These are phyloP conservation scores for Fusarium graminum DNA, from an alignment of 2,329 filamentous ascomycete species.

Conservation along the genomic window DNA sequence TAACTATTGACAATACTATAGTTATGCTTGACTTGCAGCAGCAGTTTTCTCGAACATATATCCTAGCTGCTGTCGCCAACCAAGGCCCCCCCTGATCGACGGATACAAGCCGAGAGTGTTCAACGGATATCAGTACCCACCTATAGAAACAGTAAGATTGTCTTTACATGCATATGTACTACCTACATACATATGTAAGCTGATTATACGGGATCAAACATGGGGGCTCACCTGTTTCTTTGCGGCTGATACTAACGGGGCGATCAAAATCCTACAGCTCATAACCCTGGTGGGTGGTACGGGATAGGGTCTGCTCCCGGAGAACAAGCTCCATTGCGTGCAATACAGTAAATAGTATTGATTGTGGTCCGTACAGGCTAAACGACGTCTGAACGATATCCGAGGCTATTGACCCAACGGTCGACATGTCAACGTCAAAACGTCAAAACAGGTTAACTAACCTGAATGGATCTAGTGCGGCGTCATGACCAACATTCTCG, in stretches of 20 bases:
- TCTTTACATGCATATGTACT: constrained; percentile 1
- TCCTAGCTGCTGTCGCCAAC: constrained; percentile 30
- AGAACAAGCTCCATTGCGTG: constrained; percentile 1
- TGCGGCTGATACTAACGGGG: constrained; percentile 38
- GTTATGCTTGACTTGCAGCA: constrained; percentile 30
- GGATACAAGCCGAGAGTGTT: constrained; percentile 35
- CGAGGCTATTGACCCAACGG: constrained; percentile 1
- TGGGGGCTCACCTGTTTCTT: constrained; percentile 10
- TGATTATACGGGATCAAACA: constrained; percentile 6
- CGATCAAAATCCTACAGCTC: constrained; percentile 29
- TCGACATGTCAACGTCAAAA: not conserved
- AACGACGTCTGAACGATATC: constrained; percentile 7
- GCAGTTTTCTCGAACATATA: constrained; percentile 25
- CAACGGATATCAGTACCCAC: constrained; percentile 25
- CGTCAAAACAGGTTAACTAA: constrained; percentile 12
- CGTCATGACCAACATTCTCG: constrained; percentile 20
- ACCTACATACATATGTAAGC: constrained; percentile 6
- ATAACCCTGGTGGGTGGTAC: constrained; percentile 9
- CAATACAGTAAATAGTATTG: not conserved
- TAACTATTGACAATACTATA: constrained; percentile 8
- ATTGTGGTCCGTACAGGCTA: constrained; percentile 4
- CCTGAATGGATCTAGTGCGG: constrained; percentile 8
- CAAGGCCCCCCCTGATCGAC: constrained; percentile 36
- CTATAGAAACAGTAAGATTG: constrained; percentile 12
- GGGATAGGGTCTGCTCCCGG: not conserved